Evolutionary conservation across 768 basidiomycete species (phyloP).

Genomic region (Agrocybe chaxingu): DNA sequence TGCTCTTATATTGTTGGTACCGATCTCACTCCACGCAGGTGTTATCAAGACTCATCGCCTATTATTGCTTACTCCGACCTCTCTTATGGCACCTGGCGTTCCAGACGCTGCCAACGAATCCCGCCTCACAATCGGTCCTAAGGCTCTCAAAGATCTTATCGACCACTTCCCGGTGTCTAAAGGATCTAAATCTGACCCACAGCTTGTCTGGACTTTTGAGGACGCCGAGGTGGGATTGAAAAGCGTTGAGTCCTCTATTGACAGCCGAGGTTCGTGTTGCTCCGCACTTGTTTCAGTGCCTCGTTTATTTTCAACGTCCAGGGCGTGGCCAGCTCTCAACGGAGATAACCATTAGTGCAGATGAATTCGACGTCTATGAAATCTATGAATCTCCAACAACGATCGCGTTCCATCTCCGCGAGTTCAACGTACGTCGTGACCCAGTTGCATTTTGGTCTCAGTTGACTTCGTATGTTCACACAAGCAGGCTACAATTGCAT

Average conservation of each 20-base stretch:
- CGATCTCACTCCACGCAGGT: slow-evolving; percentile 36
- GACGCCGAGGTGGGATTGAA: slow-evolving; percentile 65
- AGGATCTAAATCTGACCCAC: slow-evolving; percentile 67
- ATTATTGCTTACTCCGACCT: slow-evolving; percentile 52
- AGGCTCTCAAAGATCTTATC: slow-evolving; percentile 70
- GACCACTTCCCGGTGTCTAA: slow-evolving; percentile 75
- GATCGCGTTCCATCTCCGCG: slow-evolving; percentile 77
- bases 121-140: slow-evolving; percentile 67
- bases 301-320: neutral
- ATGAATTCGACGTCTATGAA: slow-evolving; percentile 80
- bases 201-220: slow-evolving; percentile 78
- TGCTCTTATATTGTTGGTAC: neutral
- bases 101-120: slow-evolving; percentile 60
- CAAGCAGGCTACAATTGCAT: slow-evolving; percentile 73
- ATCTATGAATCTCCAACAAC: slow-evolving; percentile 59
- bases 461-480: neutral
- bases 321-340: slow-evolving; percentile 70
- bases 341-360: slow-evolving; percentile 70
- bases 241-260: slow-evolving; percentile 64
- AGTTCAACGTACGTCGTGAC: slow-evolving; percentile 63
- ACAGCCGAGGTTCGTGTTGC: slow-evolving; percentile 51
- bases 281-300: neutral
- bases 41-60: slow-evolving; percentile 81
- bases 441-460: neutral
- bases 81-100: slow-evolving; percentile 64